phyloP scores from a whole-genome alignment of 2,329 filamentous ascomycete genomes.

The Ceratocystis cacaofunesta region DNA sequence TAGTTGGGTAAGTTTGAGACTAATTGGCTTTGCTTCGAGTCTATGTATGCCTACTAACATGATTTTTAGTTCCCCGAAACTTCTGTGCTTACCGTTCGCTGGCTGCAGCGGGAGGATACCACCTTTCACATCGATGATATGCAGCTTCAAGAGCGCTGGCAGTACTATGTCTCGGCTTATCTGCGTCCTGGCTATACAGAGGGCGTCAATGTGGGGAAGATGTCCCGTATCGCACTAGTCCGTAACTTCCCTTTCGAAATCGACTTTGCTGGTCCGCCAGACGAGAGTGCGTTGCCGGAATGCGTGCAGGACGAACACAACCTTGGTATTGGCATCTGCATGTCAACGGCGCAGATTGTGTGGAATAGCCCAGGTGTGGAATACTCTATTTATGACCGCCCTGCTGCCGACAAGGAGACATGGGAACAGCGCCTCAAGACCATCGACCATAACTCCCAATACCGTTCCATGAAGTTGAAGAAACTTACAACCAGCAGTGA shows the following conservation, averaged over 20 bases:
- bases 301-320: conserved; percentile 45
- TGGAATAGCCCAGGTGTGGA: conserved; percentile 58
- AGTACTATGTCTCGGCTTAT: conserved; percentile 89
- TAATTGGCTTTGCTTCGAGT: neutral
- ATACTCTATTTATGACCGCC: conserved; percentile 56
- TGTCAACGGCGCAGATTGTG: conserved; percentile 66
- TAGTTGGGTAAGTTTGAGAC: conserved; percentile 57
- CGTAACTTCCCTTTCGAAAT: conserved; percentile 54
- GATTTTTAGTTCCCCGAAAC: neutral
- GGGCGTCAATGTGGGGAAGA: conserved; percentile 49
- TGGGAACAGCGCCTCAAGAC: conserved; percentile 34
- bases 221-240: conserved; percentile 54
- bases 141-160: conserved; percentile 71
- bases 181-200: conserved; percentile 80
- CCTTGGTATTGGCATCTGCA: conserved; percentile 56
- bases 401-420: conserved; percentile 52
- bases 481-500: conserved; percentile 71
- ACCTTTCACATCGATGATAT: conserved; percentile 84
- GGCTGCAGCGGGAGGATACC: conserved; percentile 51
- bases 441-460: conserved; percentile 40
- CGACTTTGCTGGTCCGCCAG: conserved; percentile 30
- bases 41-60: neutral
- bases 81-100: conserved; percentile 38
- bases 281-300: conserved; percentile 39
- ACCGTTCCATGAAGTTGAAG: conserved; percentile 55